Evolutionary conservation across 495 filamentous ascomycete species (phyloP).

Genomic region (Penicillium antarcticum): DNA sequence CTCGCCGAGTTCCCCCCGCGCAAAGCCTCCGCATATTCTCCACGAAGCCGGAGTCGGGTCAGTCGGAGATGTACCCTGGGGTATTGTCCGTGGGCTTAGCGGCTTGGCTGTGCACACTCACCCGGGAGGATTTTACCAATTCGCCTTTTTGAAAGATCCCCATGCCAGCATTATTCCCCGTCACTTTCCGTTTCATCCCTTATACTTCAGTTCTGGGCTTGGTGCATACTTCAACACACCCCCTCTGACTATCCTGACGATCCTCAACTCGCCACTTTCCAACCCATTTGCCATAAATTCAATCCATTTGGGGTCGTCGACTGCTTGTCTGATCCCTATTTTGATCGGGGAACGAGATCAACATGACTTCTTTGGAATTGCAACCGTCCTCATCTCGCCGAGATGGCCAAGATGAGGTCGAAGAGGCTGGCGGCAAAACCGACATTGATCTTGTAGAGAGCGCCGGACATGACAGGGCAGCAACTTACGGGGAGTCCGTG

Average conservation of each 20-base stretch:
- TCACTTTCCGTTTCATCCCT: no score
- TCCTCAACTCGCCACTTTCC: not conserved
- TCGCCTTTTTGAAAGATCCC: not conserved
- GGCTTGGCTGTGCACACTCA: conserved; percentile 18
- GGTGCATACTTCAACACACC: not conserved
- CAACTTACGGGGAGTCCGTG: conserved; percentile 29
- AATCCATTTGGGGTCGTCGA: not conserved
- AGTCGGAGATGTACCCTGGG: conserved; percentile 1
- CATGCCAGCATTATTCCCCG: not conserved
- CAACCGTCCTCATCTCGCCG: conserved; percentile 17
- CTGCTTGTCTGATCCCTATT: not conserved
- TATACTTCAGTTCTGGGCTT: no score
- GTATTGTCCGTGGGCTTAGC: not conserved
- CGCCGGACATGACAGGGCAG: conserved; percentile 22
- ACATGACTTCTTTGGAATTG: conserved; percentile 27
- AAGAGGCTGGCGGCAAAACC: conserved; percentile 18
- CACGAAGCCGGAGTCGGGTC: conserved; percentile 6
- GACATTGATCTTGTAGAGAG: conserved; percentile 35
- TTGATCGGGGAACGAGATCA: not conserved
- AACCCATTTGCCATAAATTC: not conserved
- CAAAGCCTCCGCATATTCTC: conserved; percentile 24
- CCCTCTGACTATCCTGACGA: not conserved
- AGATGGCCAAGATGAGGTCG: conserved; percentile 7
- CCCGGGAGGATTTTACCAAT: conserved; percentile 1
- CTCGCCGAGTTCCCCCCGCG: conserved; percentile 12